Percentiles rank a stretch among this genome's conserved stretches.
phyloP scores from a whole-genome alignment of 2,329 filamentous ascomycete species.

The Bretziella fagacearum region DNA sequence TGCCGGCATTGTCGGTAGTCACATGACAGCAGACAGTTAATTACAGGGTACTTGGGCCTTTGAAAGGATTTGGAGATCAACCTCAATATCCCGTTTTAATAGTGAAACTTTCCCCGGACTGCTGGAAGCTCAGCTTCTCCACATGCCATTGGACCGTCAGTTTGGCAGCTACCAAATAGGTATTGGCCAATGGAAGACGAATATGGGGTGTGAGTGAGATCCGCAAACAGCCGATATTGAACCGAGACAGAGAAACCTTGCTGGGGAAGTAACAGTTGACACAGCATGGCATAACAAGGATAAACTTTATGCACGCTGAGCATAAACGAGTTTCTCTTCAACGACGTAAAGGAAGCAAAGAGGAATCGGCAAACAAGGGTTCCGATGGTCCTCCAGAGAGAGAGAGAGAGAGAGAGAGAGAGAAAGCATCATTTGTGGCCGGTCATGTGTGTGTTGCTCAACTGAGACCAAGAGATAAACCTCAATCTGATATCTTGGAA shows the following conservation, averaged over 20 bases:
- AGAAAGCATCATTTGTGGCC: too few relatives aligned
- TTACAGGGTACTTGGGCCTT: background rate
- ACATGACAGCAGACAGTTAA: conserved; percentile 10
- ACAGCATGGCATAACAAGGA: background rate
- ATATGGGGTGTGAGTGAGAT: background rate
- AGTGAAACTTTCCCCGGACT: conserved; percentile 9
- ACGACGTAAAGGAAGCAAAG: too few relatives aligned
- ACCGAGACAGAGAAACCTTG: too few relatives aligned
- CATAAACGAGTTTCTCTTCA: too few relatives aligned
- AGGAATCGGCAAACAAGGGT: too few relatives aligned
- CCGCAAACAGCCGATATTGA: too few relatives aligned
- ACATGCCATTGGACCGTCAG: conserved; percentile 8
- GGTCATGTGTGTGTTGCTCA: too few relatives aligned
- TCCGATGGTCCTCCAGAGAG: too few relatives aligned
- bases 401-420: too few relatives aligned
- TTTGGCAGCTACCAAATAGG: background rate
- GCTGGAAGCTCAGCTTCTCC: conserved; percentile 10
- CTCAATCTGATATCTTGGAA: too few relatives aligned
- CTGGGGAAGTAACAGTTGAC: background rate
- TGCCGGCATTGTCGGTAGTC: conserved; percentile 2
- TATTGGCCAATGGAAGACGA: background rate
- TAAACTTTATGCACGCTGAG: background rate
- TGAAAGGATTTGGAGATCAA: background rate
- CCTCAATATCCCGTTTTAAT: background rate
- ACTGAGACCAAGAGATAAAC: too few relatives aligned